These are phyloP conservation scores for Sporothrix inflata DNA, from an alignment of 2,329 filamentous ascomycete species.

Conservation along the genomic window DNA sequence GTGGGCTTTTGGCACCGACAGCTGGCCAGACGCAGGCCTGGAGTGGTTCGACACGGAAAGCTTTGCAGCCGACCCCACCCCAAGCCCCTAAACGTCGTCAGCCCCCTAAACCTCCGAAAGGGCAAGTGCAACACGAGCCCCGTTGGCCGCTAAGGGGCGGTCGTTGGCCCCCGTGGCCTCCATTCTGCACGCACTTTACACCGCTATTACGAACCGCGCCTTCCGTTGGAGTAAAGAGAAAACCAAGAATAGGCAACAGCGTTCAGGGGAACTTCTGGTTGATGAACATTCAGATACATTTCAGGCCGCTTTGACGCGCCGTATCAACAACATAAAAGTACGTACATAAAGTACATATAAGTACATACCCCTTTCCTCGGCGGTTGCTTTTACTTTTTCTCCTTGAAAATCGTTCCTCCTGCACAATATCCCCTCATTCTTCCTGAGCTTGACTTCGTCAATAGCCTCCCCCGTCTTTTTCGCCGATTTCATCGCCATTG, in stretches of 20 bases:
- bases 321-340: not conserved
- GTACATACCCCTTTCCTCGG: not conserved
- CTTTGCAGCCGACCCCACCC: slow-evolving; percentile 27
- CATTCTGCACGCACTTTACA: not conserved
- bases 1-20: not conserved
- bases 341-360: not conserved
- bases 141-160: not conserved
- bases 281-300: slow-evolving; percentile 2
- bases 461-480: no score
- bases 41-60: slow-evolving; percentile 32
- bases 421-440: not conserved
- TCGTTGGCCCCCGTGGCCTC: not conserved
- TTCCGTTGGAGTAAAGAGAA: not conserved
- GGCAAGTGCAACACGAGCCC: slow-evolving; percentile 4
- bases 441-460: not conserved
- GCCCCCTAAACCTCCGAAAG: not conserved
- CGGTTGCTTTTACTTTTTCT: not conserved
- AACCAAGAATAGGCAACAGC: not conserved
- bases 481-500: not conserved
- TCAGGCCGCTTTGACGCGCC: not conserved
- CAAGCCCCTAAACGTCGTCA: not conserved
- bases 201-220: not conserved
- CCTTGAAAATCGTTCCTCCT: not conserved
- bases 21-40: not conserved
- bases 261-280: not conserved